Evolutionary conservation across 1,284 basidiomycete genomes (phyloP).

Genomic region (Exsudoporus floridanus): DNA sequence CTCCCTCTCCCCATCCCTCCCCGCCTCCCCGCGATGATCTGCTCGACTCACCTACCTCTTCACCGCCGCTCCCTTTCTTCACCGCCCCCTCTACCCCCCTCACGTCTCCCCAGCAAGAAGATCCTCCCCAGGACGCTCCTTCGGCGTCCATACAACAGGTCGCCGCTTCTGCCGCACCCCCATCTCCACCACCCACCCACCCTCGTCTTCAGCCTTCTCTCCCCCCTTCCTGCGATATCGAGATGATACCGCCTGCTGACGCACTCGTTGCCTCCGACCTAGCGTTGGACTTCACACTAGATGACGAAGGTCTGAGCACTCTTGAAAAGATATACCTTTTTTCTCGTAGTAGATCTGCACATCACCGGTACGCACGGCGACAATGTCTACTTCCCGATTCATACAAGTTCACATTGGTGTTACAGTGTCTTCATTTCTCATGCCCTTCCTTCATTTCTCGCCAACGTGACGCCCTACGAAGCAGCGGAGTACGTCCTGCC

Average conservation of each 20-base stretch:
- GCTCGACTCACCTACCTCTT: conserved; percentile 34
- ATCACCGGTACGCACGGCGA: conserved; percentile 56
- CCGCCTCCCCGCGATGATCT: conserved; percentile 30
- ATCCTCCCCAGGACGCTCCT: conserved; percentile 27
- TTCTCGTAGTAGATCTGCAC: conserved; percentile 80
- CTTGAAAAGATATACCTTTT: conserved; percentile 95
- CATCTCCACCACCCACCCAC: conserved; percentile 27
- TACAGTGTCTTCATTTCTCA: conserved; percentile 77
- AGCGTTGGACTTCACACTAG: conserved; percentile 53
- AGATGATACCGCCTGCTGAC: conserved; percentile 33
- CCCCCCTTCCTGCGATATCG: conserved; percentile 24
- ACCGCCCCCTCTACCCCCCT: conserved; percentile 38
- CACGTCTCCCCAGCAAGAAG: conserved; percentile 34
- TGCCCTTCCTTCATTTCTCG: conserved; percentile 71
- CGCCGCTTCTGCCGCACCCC: conserved; percentile 11
- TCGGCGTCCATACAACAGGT: conserved; percentile 23
- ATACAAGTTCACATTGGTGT: conserved; percentile 6
- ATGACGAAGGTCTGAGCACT: conserved; percentile 76
- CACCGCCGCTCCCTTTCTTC: conserved; percentile 36
- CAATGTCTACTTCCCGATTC: conserved; percentile 1
- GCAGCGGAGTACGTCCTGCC: conserved; percentile 95
- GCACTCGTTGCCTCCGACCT: conserved; percentile 37
- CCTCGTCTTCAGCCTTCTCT: conserved; percentile 17
- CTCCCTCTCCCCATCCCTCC: conserved; percentile 25
- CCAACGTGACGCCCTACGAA: conserved; percentile 80